Base-by-base conservation (phyloP, 176 grass and related monocot species). In the Bonia amplexicaulis region DNA sequence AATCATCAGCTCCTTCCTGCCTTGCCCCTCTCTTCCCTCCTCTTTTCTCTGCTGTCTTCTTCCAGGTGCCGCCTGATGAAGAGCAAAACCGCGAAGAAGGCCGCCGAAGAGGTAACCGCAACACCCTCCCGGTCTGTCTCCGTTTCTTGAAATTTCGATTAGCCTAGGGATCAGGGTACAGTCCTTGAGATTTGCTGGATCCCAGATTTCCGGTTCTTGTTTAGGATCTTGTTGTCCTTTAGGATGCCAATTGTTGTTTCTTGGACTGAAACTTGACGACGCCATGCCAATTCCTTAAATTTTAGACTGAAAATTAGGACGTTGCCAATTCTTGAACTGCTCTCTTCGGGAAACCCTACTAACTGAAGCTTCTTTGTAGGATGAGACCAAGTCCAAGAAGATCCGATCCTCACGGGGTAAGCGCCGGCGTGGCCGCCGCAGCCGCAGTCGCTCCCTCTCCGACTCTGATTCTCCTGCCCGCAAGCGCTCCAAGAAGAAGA, bases 401-500 rank as follows among this genome's bases (percentile, higher is more conserved):
- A 64, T 71, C 51, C 74, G 76, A 53, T 89, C 87, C 53, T 91
- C 85, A 7, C 80, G 80, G 62, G 44, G 46, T 27, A 84, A 89
- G 75, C 90, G 69, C 22, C 62, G 62, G 10, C 87, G 20, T 19
- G 46, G 23, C 57, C 59, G n/a, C 62, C 47, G 13, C 47, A 15
- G 47, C 13, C 13, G 47, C 55, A 61, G 23, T 33, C 27, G 6
- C 60, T 48, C 47, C n/a, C 73, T 63, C 23, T 82, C 68, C 1
- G 52, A 48, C 40, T 83, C 87, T 12, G 80, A 66, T 42, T 80
- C 85, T 40, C 85, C 80, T 1, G n/a, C 69, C 17, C 85, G 53
- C 60, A 87, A 87, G 52, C 80, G 76, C 52, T 80, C 89, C 85
- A 91, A 91, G 80, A 91, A 80, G 79, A 89, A 74, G 79, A 7